These are phyloP conservation scores for Cordyceps sp. DNA, from an alignment of 2,329 filamentous ascomycete species.

Conservation along the genomic window DNA sequence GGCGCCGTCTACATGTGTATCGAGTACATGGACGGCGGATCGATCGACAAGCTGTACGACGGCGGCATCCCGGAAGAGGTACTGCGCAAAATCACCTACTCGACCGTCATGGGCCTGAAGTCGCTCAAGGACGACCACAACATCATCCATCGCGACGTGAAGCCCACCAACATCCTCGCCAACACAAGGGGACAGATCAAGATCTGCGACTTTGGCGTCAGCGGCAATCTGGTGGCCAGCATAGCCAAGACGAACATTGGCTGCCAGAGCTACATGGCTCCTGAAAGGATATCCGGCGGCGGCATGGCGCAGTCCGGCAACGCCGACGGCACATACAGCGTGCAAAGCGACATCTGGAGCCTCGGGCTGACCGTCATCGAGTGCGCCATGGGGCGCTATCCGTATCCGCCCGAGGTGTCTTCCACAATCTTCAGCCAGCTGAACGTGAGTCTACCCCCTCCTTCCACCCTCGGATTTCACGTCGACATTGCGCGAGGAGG, in stretches of 20 bases:
- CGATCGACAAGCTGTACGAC: conserved; percentile 86
- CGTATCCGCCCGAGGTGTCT: conserved; percentile 92
- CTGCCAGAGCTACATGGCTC: conserved; percentile 98
- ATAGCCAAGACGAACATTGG: conserved; percentile 98
- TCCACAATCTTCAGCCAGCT: conserved; percentile 97
- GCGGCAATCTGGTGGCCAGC: conserved; percentile 88
- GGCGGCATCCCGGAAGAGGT: conserved; percentile 83
- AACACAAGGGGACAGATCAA: conserved; percentile 87
- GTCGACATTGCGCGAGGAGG: too few species aligned
- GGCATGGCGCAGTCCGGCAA: conserved; percentile 55
- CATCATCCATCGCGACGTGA: conserved; percentile 97
- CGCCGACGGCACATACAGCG: conserved; percentile 77
- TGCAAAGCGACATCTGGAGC: conserved; percentile 97
- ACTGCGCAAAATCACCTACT: conserved; percentile 75
- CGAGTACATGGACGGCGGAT: conserved; percentile 97
- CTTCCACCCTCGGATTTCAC: too few species aligned
- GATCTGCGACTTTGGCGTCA: conserved; percentile 97
- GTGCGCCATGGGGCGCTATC: conserved; percentile 85
- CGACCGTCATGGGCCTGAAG: conserved; percentile 82
- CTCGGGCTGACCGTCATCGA: conserved; percentile 89
- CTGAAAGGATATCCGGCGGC: conserved; percentile 82
- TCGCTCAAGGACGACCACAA: conserved; percentile 94
- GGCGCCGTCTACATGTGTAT: conserved; percentile 98
- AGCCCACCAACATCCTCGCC: conserved; percentile 94
- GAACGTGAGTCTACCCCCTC: conserved; percentile 58